These are phyloP conservation scores for Diaporthe citrichinensis DNA, from an alignment of 2,329 filamentous ascomycete genomes.

Conservation along the genomic window DNA sequence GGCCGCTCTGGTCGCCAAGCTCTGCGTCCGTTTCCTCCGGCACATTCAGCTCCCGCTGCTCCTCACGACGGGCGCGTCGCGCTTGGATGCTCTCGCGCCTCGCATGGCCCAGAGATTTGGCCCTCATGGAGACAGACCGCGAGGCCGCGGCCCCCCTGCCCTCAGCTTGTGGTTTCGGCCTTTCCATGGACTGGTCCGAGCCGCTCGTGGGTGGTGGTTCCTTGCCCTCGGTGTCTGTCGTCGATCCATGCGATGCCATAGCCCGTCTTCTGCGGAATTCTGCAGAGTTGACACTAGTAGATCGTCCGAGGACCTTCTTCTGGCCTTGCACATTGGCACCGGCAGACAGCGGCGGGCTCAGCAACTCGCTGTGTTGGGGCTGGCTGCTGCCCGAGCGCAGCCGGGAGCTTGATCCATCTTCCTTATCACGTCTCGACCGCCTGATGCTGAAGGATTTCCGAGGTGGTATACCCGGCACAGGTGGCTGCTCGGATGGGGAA, in stretches of 20 bases:
- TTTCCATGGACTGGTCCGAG: conserved; percentile 80
- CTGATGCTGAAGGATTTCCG: conserved; percentile 92
- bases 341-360: conserved; percentile 78
- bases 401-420: conserved; percentile 62
- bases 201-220: conserved; percentile 83
- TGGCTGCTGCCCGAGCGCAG: conserved; percentile 73
- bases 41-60: conserved; percentile 54
- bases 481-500: conserved; percentile 74
- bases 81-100: conserved; percentile 94
- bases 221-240: conserved; percentile 55
- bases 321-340: conserved; percentile 69
- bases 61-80: conserved; percentile 81
- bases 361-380: conserved; percentile 82
- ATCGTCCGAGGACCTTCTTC: conserved; percentile 82
- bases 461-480: conserved; percentile 64
- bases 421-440: conserved; percentile 67
- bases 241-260: conserved; percentile 49
- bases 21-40: conserved; percentile 92
- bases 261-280: conserved; percentile 78
- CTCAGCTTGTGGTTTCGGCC: conserved; percentile 56
- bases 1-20: conserved; percentile 72
- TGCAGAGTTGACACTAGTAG: conserved; percentile 91
- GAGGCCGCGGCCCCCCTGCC: conserved; percentile 66
- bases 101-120: conserved; percentile 91
- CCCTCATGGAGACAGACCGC: conserved; percentile 76